Evolutionary conservation across 148 eudicot species (phyloP), one percentile per base, ranked within the genome.

Genomic region (Rhododendron williamsianum): DNA sequence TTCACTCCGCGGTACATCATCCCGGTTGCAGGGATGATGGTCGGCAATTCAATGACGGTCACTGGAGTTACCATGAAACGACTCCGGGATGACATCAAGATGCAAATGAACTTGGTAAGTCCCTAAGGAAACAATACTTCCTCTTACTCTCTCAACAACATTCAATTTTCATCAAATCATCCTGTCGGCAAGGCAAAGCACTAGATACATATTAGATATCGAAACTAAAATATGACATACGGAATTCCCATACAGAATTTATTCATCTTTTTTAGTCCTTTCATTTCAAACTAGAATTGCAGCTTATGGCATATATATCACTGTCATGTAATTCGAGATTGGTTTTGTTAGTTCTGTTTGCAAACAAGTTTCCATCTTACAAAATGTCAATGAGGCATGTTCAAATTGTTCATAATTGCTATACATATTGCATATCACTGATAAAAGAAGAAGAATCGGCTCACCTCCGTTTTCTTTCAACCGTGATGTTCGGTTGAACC

Each of bases 21-120:
- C 80, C 99, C 99, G 0, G 94, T 96, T 3, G 96, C 99, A 0
- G 98, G 98, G 56, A 96, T 96, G 98, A 96, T 96, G 98, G 98
- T 94, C 12, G 98, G 98, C 25, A 95, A 94, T 89, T 86, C 99
- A 25, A 96, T 96, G 99, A 96, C 96, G 0, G 97, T 94, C 67
- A 96, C 99, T 9, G 99, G 99, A 21, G 99, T 96, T 4, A 93
- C 99, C n/a, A 96, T 96, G 99, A 95, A 96, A 81, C 86, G 93
- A 81, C 95, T 96, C 30, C 93, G 99, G 0, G 99, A 96, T 78
- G 99, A 96, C 86, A 92, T 95, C 85, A 93, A 92, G 89, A 81
- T 90, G 4, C 99, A 96, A 78, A 92, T 91, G 86, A 93, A 76
- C 86, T 83, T 94, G 92, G 99, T 96, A 89, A 10, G 92, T 84